Percentiles rank a stretch among this genome's conserved stretches.
Evolutionary conservation across 805 yeast genomes (phyloP).

Genomic region (Ogataea nitratoaversa): DNA sequence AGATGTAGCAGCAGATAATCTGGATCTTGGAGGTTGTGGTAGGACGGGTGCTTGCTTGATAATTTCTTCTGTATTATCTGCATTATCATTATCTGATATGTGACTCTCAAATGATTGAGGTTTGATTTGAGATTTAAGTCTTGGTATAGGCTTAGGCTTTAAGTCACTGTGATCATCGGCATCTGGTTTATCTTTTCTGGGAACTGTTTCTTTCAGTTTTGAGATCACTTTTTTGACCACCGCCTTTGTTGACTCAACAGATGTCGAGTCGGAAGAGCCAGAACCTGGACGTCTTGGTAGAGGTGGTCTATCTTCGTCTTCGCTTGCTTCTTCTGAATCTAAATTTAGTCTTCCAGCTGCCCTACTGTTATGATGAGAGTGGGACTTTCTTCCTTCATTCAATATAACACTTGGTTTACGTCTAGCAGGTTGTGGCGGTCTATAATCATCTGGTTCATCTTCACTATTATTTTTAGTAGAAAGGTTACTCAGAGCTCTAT

Average conservation of each 20-base stretch:
- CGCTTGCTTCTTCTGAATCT: constrained; percentile 1
- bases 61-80: too few relatives aligned
- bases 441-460: background rate
- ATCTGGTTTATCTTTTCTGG: constrained; percentile 7
- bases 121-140: too few relatives aligned
- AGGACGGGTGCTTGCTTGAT: too few relatives aligned
- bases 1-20: constrained; percentile 7
- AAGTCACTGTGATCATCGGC: too few relatives aligned
- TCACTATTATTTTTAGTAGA: background rate
- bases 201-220: constrained; percentile 9
- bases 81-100: too few relatives aligned
- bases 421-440: background rate
- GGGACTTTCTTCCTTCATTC: background rate
- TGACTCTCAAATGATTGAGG: too few relatives aligned
- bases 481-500: background rate
- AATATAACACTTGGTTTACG: background rate
- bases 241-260: constrained; percentile 2
- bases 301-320: constrained; percentile 26
- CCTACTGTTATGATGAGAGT: background rate
- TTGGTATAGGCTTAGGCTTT: too few relatives aligned
- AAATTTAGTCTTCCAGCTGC: background rate
- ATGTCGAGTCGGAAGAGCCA: background rate
- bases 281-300: constrained; percentile 20
- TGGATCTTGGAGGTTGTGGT: constrained; percentile 14
- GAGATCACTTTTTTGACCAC: constrained; percentile 1